A percentile compares a stretch with the other conserved stretches of the same genome.
Conservation (phyloP, 495 filamentous ascomycete species). For the Talaromyces stipitatus region DNA sequence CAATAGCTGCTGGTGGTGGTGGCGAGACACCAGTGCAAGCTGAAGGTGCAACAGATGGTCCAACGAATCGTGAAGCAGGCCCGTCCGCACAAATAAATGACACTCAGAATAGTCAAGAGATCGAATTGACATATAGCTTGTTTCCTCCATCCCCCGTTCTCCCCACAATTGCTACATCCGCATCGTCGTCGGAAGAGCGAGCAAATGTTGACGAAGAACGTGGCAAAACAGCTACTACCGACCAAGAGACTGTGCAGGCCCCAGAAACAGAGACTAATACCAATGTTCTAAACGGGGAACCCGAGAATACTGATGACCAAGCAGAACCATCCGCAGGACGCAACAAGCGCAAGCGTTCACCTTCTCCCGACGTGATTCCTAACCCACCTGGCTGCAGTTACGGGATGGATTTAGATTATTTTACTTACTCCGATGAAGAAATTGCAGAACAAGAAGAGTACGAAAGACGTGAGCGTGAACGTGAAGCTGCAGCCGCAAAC, state of each 20-base stretch:
- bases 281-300: background rate
- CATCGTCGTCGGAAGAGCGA: background rate
- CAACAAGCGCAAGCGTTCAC: slow-evolving; percentile 23
- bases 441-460: slow-evolving; percentile 20
- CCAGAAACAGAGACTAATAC: background rate
- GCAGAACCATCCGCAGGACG: background rate
- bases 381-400: slow-evolving; percentile 37
- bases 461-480: background rate
- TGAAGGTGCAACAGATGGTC: too few species aligned
- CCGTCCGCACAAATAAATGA: background rate
- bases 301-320: background rate
- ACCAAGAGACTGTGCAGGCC: background rate
- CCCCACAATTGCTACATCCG: background rate
- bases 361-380: slow-evolving; percentile 37
- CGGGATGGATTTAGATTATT: slow-evolving; percentile 37
- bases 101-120: background rate
- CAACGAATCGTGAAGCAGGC: too few species aligned
- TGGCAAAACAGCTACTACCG: background rate
- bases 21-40: background rate
- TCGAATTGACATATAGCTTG: background rate
- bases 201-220: background rate
- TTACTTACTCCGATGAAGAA: slow-evolving; percentile 27
- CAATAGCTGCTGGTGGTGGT: slow-evolving; percentile 2
- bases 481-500: background rate
- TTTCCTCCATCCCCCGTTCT: background rate